Evolutionary conservation across 306 rosid genomes (phyloP).

Genomic region (Calophaca sinica): DNA sequence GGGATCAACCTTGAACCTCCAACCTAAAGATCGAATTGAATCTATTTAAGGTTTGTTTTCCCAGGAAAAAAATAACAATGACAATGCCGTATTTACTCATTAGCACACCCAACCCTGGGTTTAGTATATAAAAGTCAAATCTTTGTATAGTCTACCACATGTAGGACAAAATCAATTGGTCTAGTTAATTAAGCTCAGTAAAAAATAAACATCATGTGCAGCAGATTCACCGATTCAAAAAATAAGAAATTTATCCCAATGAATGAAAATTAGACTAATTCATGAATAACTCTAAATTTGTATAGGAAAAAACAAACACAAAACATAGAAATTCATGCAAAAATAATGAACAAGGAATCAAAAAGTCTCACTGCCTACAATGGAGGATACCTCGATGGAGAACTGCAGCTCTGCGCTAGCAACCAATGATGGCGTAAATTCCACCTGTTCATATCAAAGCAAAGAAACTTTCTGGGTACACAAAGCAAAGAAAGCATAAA

Average conservation of each 20-base stretch:
- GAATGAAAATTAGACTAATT: conserved; percentile 14
- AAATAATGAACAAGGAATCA: conserved; percentile 33
- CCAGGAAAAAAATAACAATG: conserved; percentile 27
- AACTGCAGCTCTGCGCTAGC: conserved; percentile 78
- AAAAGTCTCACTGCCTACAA: conserved; percentile 29
- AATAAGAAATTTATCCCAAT: not conserved
- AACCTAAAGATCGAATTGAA: conserved; percentile 20
- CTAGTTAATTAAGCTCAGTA: not conserved
- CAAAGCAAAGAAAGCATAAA: conserved; percentile 37
- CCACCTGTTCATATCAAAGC: conserved; percentile 67
- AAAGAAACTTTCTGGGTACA: conserved; percentile 36
- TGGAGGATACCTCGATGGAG: conserved; percentile 70
- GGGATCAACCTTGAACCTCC: conserved; percentile 32
- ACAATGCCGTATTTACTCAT: not conserved
- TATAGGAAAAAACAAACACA: conserved; percentile 22
- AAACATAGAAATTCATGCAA: conserved; percentile 10
- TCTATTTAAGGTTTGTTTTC: conserved; percentile 21
- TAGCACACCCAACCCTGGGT: conserved; percentile 21
- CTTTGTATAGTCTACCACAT: conserved; percentile 5
- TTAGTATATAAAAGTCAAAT: conserved; percentile 19
- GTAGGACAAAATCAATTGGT: conserved; percentile 23
- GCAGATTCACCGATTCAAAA: conserved; percentile 7
- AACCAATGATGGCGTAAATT: conserved; percentile 73
- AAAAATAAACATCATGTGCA: conserved; percentile 10
- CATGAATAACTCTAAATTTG: conserved; percentile 1